phyloP scores from a whole-genome alignment of 2,329 filamentous ascomycete genomes.

The Knufia fluminis region DNA sequence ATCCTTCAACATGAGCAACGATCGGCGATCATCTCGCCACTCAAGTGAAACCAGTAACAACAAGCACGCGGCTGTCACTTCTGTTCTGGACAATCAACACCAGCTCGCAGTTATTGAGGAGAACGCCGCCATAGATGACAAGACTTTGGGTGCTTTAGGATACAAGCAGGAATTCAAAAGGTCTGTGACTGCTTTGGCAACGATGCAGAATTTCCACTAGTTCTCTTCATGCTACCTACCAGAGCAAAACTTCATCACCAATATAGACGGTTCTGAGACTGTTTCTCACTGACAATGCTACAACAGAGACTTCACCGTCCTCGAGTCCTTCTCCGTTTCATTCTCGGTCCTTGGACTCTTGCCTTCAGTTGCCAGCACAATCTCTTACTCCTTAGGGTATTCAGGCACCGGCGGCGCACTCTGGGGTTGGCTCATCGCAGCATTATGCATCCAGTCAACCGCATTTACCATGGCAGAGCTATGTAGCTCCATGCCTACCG shows the following conservation, averaged over 20 bases:
- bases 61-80: conserved; percentile 15
- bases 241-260: too few species aligned
- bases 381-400: conserved; percentile 29
- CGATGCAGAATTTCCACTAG: too few species aligned
- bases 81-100: conserved; percentile 15
- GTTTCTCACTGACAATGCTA: conserved; percentile 2
- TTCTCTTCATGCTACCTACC: too few species aligned
- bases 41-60: neutral
- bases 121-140: conserved; percentile 30
- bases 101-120: conserved; percentile 20
- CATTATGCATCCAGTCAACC: conserved; percentile 26
- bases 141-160: conserved; percentile 34
- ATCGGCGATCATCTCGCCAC: neutral
- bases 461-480: conserved; percentile 30
- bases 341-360: conserved; percentile 31
- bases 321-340: conserved; percentile 29
- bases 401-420: conserved; percentile 26
- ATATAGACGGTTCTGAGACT: too few species aligned
- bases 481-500: conserved; percentile 28
- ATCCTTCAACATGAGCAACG: neutral
- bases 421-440: conserved; percentile 29
- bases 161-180: conserved; percentile 28
- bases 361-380: conserved; percentile 32
- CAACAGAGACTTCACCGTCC: conserved; percentile 25
- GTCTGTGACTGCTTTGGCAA: neutral